Base-by-base conservation (phyloP, 768 basidiomycete genomes). In the Lactifluus volemus region DNA sequence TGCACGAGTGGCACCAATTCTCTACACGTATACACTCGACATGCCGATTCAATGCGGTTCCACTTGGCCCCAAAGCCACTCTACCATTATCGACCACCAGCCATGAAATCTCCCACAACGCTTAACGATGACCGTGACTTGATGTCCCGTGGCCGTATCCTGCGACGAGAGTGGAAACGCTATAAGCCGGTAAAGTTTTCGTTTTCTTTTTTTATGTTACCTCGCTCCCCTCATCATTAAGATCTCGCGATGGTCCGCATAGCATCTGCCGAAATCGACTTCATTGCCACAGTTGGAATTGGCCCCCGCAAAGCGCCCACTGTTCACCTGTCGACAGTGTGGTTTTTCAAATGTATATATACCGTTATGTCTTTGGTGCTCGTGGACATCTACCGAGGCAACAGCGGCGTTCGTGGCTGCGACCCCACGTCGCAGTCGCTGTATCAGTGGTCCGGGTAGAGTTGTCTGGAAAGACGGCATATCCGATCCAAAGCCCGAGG, bases 361-460 rank as follows among this genome's bases (percentile, higher is more conserved):
- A 42, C 63, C 64, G 5, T 45, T 65, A 36, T 65, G 64, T 45
- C 63, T 65, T 12, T 65, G 64, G 64, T 65, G 64, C 42, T 48
- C 58, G 11, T 65, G 64, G 64, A 53, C 63, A 41, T 64, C 63
- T 47, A 47, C 55, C 5, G 62, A 59, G 25, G 51, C 57, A 9
- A 32, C 58, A 32, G 21, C 47, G 2, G 55, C 57, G 19, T 65
- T 65, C 50, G 47, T 60, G 39, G 53, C 49, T 12, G 45, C 53
- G 36, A 41, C 50, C 29, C 41, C 54, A 36, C 53, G 50, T 30
- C 55, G 58, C 6, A 36, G 55, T 7, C 57, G 64, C 25, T 36
- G 53, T 41, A 49, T 61, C 36, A 63, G 59, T 41, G 53, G 53
- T 10, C 63, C 63, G 8, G 15, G 58, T 1, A 45, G n/a, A 29